phyloP scores from a whole-genome alignment of 2,329 filamentous ascomycete species.

The Oidium heveae region DNA sequence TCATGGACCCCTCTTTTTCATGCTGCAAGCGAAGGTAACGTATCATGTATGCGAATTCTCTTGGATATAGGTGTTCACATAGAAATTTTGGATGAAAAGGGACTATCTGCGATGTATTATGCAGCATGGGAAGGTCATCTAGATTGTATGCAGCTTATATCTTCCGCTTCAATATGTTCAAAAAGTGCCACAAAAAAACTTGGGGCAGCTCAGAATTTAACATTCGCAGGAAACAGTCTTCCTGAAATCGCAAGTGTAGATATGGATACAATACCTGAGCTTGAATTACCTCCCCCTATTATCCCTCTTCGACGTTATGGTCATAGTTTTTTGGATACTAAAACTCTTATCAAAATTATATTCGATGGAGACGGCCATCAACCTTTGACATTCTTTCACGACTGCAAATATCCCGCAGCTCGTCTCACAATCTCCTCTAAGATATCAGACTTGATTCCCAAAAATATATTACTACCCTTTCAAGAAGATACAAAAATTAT shows the following conservation, averaged over 20 bases:
- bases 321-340: slow-evolving; percentile 95
- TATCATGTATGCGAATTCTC: slow-evolving; percentile 61
- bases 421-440: slow-evolving; percentile 93
- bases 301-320: slow-evolving; percentile 86
- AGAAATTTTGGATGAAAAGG: slow-evolving; percentile 72
- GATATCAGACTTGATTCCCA: slow-evolving; percentile 80
- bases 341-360: slow-evolving; percentile 80
- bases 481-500: slow-evolving; percentile 87
- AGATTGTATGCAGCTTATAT: slow-evolving; percentile 76
- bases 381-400: slow-evolving; percentile 85
- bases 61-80: slow-evolving; percentile 57
- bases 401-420: slow-evolving; percentile 86
- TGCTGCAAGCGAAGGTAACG: slow-evolving; percentile 85
- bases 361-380: slow-evolving; percentile 54
- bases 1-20: slow-evolving; percentile 95
- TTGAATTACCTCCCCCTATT: slow-evolving; percentile 83
- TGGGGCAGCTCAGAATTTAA: slow-evolving; percentile 13
- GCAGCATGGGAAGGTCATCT: slow-evolving; percentile 94
- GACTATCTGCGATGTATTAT: slow-evolving; percentile 87
- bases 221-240: slow-evolving; percentile 11
- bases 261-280: slow-evolving; percentile 67
- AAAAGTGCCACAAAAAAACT: slow-evolving; percentile 1
- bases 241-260: slow-evolving; percentile 36
- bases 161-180: slow-evolving; percentile 18
- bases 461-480: slow-evolving; percentile 84